phyloP scores from a whole-genome alignment of 176 grass and related monocot genomes.

The Tuctoria greenei region DNA sequence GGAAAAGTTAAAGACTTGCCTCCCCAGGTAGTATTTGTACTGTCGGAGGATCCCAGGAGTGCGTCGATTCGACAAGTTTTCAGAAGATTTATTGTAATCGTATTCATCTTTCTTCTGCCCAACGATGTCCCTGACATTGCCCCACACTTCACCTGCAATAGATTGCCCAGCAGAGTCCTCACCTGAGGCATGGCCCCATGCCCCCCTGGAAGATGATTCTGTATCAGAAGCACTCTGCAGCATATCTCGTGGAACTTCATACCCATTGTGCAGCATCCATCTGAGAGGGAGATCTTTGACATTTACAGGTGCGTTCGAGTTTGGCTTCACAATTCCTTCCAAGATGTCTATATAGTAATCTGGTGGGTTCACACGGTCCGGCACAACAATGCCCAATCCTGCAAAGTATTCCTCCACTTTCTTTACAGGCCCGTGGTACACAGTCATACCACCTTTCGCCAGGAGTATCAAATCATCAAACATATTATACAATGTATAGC shows the following conservation, averaged over 20 bases:
- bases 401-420: conserved; percentile 87
- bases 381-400: conserved; percentile 63
- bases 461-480: conserved; percentile 93
- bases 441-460: conserved; percentile 74
- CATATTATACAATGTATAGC: conserved; percentile 77
- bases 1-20: conserved; percentile 29
- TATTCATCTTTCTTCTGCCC: conserved; percentile 76
- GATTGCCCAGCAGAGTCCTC: conserved; percentile 40
- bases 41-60: conserved; percentile 68
- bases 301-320: conserved; percentile 38
- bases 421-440: conserved; percentile 76
- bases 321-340: conserved; percentile 76
- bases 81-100: conserved; percentile 64
- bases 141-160: conserved; percentile 64
- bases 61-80: conserved; percentile 66
- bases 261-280: conserved; percentile 89
- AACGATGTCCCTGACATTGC: conserved; percentile 67
- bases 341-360: conserved; percentile 93
- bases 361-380: conserved; percentile 80
- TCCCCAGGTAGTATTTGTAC: conserved; percentile 82
- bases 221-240: conserved; percentile 51
- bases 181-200: neutral
- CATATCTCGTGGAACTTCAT: conserved; percentile 77
- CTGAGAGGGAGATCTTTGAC: conserved; percentile 74
- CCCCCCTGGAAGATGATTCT: conserved; percentile 49